Percentiles rank a stretch among this genome's conserved stretches.
These are phyloP conservation scores for Allium sativum DNA, from an alignment of 106 monocot species.

Conservation along the genomic window DNA sequence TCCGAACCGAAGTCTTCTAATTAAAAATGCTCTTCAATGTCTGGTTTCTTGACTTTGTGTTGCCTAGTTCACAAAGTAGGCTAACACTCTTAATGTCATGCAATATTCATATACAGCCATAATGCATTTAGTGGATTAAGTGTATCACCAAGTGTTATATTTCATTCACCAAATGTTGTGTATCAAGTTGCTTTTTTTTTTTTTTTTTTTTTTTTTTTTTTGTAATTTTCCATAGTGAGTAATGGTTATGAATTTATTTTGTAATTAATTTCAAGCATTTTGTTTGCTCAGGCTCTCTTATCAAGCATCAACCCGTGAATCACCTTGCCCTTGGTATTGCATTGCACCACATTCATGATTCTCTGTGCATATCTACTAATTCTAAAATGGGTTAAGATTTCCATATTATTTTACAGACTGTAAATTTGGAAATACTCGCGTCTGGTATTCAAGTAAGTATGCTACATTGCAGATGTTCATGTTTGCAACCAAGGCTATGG, in stretches of 20 bases:
- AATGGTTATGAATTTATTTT: neutral
- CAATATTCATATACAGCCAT: too few relatives aligned
- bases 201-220: too few relatives aligned
- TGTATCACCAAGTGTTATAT: too few relatives aligned
- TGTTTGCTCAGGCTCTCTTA: conserved; percentile 63
- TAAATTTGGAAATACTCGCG: neutral
- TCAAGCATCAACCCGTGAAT: conserved; percentile 90
- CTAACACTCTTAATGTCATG: too few relatives aligned
- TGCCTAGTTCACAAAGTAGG: too few relatives aligned
- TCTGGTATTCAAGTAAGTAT: neutral
- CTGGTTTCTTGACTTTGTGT: too few relatives aligned
- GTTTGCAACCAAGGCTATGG: conserved; percentile 67
- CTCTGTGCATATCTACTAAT: conserved; percentile 86
- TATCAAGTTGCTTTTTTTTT: too few relatives aligned
- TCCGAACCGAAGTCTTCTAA: too few relatives aligned
- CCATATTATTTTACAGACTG: neutral
- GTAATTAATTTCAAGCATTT: neutral
- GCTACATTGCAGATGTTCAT: conserved; percentile 60
- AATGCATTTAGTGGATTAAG: too few relatives aligned
- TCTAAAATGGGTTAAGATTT: conserved; percentile 49
- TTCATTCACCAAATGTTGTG: too few relatives aligned
- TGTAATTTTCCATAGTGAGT: neutral
- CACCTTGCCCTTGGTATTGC: conserved; percentile 83
- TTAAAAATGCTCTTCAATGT: too few relatives aligned
- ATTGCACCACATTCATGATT: conserved; percentile 86